Evolutionary conservation across 2,329 filamentous ascomycete genomes (phyloP).

Genomic region (Paramyrothecium roridum): DNA sequence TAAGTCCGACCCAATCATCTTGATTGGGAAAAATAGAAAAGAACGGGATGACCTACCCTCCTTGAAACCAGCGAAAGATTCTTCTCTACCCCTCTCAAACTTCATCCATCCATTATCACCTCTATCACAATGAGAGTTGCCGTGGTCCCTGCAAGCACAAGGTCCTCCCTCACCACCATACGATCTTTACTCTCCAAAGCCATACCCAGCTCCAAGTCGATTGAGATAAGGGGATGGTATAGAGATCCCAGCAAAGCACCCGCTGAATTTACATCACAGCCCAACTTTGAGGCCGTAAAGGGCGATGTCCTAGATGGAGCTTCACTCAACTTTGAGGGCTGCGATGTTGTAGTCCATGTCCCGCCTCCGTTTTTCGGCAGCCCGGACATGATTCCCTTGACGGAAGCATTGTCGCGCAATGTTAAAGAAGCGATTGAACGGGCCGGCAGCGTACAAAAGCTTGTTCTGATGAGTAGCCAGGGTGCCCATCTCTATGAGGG

Average conservation of each 20-base stretch:
- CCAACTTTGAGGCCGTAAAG: slow-evolving; percentile 17
- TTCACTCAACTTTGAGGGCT: slow-evolving; percentile 16
- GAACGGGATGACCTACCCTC: too few relatives aligned
- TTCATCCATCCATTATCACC: too few relatives aligned
- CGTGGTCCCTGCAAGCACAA: slow-evolving; percentile 18
- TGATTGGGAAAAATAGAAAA: too few relatives aligned
- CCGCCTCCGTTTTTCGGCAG: slow-evolving; percentile 15
- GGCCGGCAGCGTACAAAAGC: slow-evolving; percentile 13
- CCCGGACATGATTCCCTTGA: slow-evolving; percentile 7
- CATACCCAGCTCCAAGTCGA: neutral
- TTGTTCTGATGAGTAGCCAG: slow-evolving; percentile 16
- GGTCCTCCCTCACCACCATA: slow-evolving; percentile 18
- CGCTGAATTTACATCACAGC: slow-evolving; percentile 13
- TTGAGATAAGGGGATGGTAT: slow-evolving; percentile 15
- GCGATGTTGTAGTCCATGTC: slow-evolving; percentile 17
- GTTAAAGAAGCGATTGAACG: slow-evolving; percentile 13
- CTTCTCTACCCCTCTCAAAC: too few relatives aligned
- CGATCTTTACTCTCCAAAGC: slow-evolving; percentile 14
- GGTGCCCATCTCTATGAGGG: slow-evolving; percentile 18
- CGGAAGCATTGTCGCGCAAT: slow-evolving; percentile 10
- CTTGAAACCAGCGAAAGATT: too few relatives aligned
- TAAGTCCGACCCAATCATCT: too few relatives aligned
- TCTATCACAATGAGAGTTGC: slow-evolving; percentile 14
- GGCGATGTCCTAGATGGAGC: slow-evolving; percentile 16
- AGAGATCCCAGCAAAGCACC: slow-evolving; percentile 16